Evolutionary conservation across 2,329 filamentous ascomycete species (phyloP).

Genomic region (Alternaria gaisen): DNA sequence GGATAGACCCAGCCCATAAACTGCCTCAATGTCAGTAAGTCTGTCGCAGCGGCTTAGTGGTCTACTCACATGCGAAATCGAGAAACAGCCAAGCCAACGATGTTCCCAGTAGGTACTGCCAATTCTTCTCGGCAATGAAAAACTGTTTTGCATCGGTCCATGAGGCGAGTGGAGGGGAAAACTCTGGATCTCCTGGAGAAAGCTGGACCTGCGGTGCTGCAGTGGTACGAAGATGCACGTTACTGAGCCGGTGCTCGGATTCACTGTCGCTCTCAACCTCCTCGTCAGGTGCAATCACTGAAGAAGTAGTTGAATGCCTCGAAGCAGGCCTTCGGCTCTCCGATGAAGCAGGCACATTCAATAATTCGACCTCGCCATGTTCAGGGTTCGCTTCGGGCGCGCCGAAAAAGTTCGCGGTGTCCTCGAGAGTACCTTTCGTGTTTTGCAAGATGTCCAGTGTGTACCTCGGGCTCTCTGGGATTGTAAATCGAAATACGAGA

Average conservation of each 20-base stretch:
- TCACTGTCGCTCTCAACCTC: slow-evolving; percentile 39
- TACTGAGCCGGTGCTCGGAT: slow-evolving; percentile 26
- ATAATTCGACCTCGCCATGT: slow-evolving; percentile 42
- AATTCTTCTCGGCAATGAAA: slow-evolving; percentile 49
- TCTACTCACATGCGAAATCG: slow-evolving; percentile 43
- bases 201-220: slow-evolving; percentile 15
- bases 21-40: slow-evolving; percentile 11
- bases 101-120: slow-evolving; percentile 49
- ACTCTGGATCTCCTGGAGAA: slow-evolving; percentile 55
- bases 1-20: slow-evolving; percentile 48
- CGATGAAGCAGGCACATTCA: slow-evolving; percentile 16
- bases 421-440: slow-evolving; percentile 41
- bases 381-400: slow-evolving; percentile 36
- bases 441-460: slow-evolving; percentile 53
- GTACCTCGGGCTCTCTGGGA: slow-evolving; percentile 53
- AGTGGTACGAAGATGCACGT: slow-evolving; percentile 13
- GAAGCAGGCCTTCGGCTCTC: slow-evolving; percentile 1
- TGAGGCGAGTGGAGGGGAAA: slow-evolving; percentile 53
- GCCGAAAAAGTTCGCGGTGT: slow-evolving; percentile 45
- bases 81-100: slow-evolving; percentile 49
- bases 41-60: background rate
- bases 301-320: slow-evolving; percentile 31
- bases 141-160: slow-evolving; percentile 44
- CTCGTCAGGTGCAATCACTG: slow-evolving; percentile 40
- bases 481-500: slow-evolving; percentile 51